These are phyloP conservation scores for Aspergillus carlsbadensis DNA, from an alignment of 495 filamentous ascomycete genomes.

Conservation along the genomic window DNA sequence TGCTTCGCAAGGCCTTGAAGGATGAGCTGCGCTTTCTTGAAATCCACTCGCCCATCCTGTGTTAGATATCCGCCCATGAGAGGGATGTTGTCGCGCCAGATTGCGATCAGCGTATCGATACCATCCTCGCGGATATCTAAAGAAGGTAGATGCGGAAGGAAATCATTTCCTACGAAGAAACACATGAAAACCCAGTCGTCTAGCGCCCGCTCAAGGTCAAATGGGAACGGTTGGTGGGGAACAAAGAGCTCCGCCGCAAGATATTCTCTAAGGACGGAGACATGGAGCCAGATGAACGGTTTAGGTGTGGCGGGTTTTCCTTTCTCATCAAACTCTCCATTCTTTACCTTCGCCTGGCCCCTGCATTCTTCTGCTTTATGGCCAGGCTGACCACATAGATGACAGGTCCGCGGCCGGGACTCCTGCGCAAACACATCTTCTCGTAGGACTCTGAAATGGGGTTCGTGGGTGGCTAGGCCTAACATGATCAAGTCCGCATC, in stretches of 20 bases:
- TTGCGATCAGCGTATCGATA: constrained; percentile 91
- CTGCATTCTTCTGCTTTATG: constrained; percentile 82
- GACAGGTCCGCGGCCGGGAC: constrained; percentile 74
- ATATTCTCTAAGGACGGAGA: constrained; percentile 89
- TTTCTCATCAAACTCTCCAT: constrained; percentile 84
- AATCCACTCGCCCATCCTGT: constrained; percentile 87
- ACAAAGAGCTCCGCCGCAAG: constrained; percentile 85
- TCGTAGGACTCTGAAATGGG: constrained; percentile 93
- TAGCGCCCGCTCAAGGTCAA: constrained; percentile 91
- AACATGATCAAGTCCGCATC: constrained; percentile 99
- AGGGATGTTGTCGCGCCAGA: constrained; percentile 92
- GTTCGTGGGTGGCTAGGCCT: constrained; percentile 94
- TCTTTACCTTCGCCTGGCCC: constrained; percentile 79
- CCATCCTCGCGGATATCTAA: constrained; percentile 96
- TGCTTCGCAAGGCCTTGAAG: constrained; percentile 87
- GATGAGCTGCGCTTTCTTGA: constrained; percentile 84
- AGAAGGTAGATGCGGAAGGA: constrained; percentile 93
- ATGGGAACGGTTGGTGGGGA: constrained; percentile 73
- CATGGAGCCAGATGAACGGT: constrained; percentile 98
- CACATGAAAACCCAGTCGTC: constrained; percentile 99
- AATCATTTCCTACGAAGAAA: constrained; percentile 99
- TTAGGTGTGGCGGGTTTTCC: constrained; percentile 66
- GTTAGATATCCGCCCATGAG: constrained; percentile 93
- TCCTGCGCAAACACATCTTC: constrained; percentile 97
- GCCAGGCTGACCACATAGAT: constrained; percentile 84